Conservation (phyloP, 208 protist genomes). For the Acanthamoeba triangularis region DNA sequence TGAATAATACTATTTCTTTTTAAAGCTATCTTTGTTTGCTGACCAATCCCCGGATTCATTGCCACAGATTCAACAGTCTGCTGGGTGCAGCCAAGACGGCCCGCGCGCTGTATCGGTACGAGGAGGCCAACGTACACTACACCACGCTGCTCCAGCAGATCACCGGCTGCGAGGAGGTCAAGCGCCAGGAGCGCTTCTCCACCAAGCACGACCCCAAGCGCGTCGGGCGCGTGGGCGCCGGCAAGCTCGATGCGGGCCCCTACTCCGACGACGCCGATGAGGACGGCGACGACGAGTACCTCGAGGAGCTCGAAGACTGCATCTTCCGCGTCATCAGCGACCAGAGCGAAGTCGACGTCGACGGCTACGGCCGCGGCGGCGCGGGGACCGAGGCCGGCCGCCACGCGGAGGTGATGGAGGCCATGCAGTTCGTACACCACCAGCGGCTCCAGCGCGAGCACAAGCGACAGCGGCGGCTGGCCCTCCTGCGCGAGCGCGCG, state of each 20-base stretch:
- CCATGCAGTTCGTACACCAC: slow-evolving; percentile 17
- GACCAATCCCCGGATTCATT: not conserved
- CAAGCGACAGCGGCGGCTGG: not conserved
- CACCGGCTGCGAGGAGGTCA: slow-evolving; percentile 30
- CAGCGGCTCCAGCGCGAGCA: slow-evolving; percentile 20
- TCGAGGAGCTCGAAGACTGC: slow-evolving; percentile 35
- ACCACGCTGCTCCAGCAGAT: slow-evolving; percentile 36
- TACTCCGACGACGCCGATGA: not conserved
- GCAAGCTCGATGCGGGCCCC: not conserved
- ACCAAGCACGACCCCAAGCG: not conserved
- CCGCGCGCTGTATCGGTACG: not conserved
- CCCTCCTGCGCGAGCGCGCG: slow-evolving; percentile 1
- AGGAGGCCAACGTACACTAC: slow-evolving; percentile 10
- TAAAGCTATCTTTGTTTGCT: not conserved
- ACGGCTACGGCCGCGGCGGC: not conserved
- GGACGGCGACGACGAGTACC: not conserved
- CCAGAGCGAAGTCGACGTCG: not conserved
- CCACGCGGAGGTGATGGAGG: not conserved
- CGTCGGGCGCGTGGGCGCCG: not conserved
- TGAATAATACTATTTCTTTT: not conserved
- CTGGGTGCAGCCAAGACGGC: not conserved
- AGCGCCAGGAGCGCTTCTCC: not conserved
- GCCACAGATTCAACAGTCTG: not conserved
- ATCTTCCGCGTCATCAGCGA: slow-evolving; percentile 2
- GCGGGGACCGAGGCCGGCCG: not conserved